Percentiles rank a stretch among this genome's conserved stretches.
Evolutionary conservation across 2,329 filamentous ascomycete species (phyloP).

Genomic region (Samsoniella hepiali): DNA sequence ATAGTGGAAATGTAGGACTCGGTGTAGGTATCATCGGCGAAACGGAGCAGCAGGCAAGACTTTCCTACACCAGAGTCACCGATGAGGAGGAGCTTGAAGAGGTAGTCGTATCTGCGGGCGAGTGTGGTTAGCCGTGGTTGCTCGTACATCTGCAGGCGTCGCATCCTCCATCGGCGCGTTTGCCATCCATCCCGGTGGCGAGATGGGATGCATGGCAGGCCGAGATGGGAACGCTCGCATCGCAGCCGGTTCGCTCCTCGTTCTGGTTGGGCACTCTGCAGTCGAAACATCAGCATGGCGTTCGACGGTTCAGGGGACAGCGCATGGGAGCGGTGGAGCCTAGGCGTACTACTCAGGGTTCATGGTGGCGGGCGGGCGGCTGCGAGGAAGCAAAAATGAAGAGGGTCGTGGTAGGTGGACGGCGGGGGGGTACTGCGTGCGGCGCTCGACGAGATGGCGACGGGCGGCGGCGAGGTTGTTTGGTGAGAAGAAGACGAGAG

Average conservation of each 20-base stretch:
- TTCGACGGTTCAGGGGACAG: slow-evolving; percentile 25
- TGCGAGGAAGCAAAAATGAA: slow-evolving; percentile 12
- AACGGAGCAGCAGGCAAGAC: slow-evolving; percentile 96
- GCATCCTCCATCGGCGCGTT: slow-evolving; percentile 5
- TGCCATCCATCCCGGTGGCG: background rate
- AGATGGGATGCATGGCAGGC: background rate
- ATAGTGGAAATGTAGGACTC: slow-evolving; percentile 99
- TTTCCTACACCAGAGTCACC: slow-evolving; percentile 99
- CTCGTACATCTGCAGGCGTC: slow-evolving; percentile 8
- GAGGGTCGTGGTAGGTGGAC: background rate
- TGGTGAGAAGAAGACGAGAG: background rate
- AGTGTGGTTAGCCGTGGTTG: slow-evolving; percentile 24
- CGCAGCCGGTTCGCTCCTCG: background rate
- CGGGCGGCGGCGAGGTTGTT: slow-evolving; percentile 2
- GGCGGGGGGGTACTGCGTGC: background rate
- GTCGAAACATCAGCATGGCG: slow-evolving; percentile 21
- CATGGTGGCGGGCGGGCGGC: slow-evolving; percentile 56
- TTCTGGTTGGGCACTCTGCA: slow-evolving; percentile 17
- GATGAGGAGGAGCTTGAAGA: slow-evolving; percentile 99
- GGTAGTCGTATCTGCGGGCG: slow-evolving; percentile 92
- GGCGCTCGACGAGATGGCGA: slow-evolving; percentile 10
- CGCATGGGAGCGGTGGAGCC: slow-evolving; percentile 23
- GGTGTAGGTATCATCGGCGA: slow-evolving; percentile 98
- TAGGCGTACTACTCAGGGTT: slow-evolving; percentile 85
- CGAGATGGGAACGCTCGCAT: background rate